These are phyloP conservation scores for Macrotyloma uniflorum DNA, from an alignment of 306 rosid genomes.

Conservation along the genomic window DNA sequence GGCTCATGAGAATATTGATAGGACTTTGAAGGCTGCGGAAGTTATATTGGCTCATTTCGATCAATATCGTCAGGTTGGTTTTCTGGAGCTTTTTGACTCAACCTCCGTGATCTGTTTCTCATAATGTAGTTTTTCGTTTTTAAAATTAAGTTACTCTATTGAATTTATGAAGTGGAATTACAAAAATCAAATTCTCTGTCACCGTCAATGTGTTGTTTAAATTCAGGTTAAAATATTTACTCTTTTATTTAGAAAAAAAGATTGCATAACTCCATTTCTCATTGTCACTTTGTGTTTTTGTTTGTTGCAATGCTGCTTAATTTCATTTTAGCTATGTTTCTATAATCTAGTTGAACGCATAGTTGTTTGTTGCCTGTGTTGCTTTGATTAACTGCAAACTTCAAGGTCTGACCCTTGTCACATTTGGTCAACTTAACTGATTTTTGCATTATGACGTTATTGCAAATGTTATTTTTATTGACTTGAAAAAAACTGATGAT, in stretches of 20 bases:
- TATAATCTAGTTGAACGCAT: not conserved
- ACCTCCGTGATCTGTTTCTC: constrained; percentile 28
- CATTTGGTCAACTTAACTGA: not conserved
- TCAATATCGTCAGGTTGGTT: constrained; percentile 84
- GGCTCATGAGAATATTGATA: constrained; percentile 96
- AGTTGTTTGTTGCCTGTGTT: not conserved
- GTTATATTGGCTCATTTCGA: constrained; percentile 83
- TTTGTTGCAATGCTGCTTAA: not conserved
- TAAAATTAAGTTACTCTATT: not conserved
- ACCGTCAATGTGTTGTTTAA: not conserved
- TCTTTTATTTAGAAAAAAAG: not conserved
- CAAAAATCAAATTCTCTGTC: not conserved
- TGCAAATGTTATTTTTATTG: not conserved
- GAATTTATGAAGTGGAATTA: not conserved
- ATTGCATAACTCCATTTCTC: not conserved
- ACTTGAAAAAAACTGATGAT: not conserved
- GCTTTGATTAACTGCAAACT: not conserved
- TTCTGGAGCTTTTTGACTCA: constrained; percentile 19
- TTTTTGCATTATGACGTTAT: not conserved
- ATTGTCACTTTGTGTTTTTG: not conserved
- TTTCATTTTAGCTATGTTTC: not conserved
- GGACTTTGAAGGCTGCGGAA: constrained; percentile 90
- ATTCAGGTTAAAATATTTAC: not conserved
- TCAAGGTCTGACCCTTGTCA: not conserved
- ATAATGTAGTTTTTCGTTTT: not conserved